Evolutionary conservation across 345 rosid species (phyloP), one percentile per base, ranked within the genome.

Genomic region (Cardamine resedifolia): DNA sequence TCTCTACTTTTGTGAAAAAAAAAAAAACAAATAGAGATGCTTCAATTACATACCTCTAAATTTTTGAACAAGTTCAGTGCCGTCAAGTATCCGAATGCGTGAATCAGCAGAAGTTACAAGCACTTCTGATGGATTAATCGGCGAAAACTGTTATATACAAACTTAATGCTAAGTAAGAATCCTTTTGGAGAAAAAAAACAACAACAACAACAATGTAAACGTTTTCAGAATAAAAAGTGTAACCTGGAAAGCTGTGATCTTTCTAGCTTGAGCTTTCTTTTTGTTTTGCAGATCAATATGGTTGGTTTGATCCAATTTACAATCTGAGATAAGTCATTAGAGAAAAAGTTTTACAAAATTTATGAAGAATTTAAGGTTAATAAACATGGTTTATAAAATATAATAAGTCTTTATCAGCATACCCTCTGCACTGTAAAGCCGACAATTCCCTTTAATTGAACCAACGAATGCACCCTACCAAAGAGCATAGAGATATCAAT

Each of bases 201-300:
- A n/a, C n/a, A n/a, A n/a, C n/a, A 30, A 56, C 9, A 41, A 15
- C 6, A 33, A 28, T 0, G 8, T 4, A 34, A 26, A 19, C 4
- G 4, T 43, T n/a, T 66, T 56, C 9, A 30, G 45, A 30, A 31
- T 7, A 12, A 33, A 33, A 34, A 34, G 39, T 44, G 36, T 4
- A 39, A 92, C 99, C 92, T 90, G 97, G 67, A 95, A 90, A 36
- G 98, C 97, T 39, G 99, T 95, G 26, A 95, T 84, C 86, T 95
- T 91, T 68, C 82, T 91, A 26, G 85, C 68, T 5, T 78, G 82
- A 65, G 81, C 67, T 77, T 83, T 84, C 79, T 88, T 89, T 83
- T 86, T 90, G 82, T 72, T 83, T 36, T 78, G 87, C 14, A 87
- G 57, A 38, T 84, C 89, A 53, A 86, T 24, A 19, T 77, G 85